Evolutionary conservation across 768 basidiomycete species (phyloP), one percentile per base, ranked within the genome.

Genomic region (Hygrophorus pudorinus): DNA sequence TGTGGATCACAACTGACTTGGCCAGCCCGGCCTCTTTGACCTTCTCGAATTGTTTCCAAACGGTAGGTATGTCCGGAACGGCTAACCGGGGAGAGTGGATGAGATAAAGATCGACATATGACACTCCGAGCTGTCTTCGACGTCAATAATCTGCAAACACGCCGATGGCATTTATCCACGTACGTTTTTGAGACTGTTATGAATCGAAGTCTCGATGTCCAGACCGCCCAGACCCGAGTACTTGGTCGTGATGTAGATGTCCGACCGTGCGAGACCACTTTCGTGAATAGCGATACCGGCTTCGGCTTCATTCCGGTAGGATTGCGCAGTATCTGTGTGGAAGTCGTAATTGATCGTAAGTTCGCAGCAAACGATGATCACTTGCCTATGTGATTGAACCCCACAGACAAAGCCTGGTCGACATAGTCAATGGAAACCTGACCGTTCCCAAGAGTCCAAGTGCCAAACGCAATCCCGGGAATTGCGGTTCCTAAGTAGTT

Each of bases 101-200:
- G 33, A 85, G 72, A 58, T 86, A 86, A 31, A 85, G 57, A 57
- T 88, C 81, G 10, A 85, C 71, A 50, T 79, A 80, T 1, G 66
- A 53, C 4, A 85, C 64, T 0, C 77, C 80, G 16, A 85, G 68
- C 82, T 84, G 50, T 10, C 35, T 42, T 11, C 27, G 21, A 38
- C 13, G n/a, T 35, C 14, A 16, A 21, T 4, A 0, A 9, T 17
- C 30, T 7, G 32, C 32, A 6, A 42, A 24, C 7, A n/a, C n/a
- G n/a, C n/a, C n/a, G n/a, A n/a, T n/a, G n/a, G n/a, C n/a, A n/a
- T n/a, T n/a, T n/a, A n/a, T 6, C 7, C 28, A 57, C 73, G 34
- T 48, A 79, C 79, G 35, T 73, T 73, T 46, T 71, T 63, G 46
- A 83, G 51, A 43, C 77, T 79, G 51, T 78, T 68, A 21, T 67